A percentile compares a stretch with the other conserved stretches of the same genome.
Conservation (phyloP, 257 asterid species). For the Osmanthus fragrans region DNA sequence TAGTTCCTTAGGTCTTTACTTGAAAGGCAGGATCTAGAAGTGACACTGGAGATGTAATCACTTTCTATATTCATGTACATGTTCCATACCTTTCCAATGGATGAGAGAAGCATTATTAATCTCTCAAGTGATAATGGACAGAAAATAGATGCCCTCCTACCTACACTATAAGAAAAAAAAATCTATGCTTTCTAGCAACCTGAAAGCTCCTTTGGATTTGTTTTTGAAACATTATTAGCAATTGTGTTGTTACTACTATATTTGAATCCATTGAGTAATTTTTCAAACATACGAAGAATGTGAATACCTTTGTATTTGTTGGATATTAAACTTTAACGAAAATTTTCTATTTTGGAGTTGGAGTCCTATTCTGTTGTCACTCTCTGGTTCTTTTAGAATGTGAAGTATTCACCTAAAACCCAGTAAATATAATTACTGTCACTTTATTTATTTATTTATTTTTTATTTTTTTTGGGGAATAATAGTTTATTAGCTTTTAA, state of each 20-base stretch:
- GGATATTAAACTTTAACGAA: background rate
- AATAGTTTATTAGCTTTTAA: too few relatives aligned
- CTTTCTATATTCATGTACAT: background rate
- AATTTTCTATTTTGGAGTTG: background rate
- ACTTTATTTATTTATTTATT: too few relatives aligned
- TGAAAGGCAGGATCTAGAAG: background rate
- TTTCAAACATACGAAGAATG: background rate
- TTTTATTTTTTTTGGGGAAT: too few relatives aligned
- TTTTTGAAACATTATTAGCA: background rate
- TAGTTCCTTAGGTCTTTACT: background rate
- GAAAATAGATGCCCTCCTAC: background rate
- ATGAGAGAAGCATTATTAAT: background rate
- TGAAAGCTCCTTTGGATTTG: background rate
- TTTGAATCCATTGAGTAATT: background rate
- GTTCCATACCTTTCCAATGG: background rate
- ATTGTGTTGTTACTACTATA: background rate
- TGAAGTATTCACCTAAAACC: too few relatives aligned
- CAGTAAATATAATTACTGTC: too few relatives aligned
- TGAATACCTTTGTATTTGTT: background rate
- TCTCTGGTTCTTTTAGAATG: background rate
- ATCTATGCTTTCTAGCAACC: background rate
- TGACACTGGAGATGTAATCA: background rate
- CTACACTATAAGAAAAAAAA: background rate
- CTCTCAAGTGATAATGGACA: background rate
- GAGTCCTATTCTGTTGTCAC: background rate